A percentile compares a stretch with the other conserved stretches of the same genome.
Evolutionary conservation across 352 stramenopile species (phyloP).

Genomic region (Globisporangium okanoganense): DNA sequence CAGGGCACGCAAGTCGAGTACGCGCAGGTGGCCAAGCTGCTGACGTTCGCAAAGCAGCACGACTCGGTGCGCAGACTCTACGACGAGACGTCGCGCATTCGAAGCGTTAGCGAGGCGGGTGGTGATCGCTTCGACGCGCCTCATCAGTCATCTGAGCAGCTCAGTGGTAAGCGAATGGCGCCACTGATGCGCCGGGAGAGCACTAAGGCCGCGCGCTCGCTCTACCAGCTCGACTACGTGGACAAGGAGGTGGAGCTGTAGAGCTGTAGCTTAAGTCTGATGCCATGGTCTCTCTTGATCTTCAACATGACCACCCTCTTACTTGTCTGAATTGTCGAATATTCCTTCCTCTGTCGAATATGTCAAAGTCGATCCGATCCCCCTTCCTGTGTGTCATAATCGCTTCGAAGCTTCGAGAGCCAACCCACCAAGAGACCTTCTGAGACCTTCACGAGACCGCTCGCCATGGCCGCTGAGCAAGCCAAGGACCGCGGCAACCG

Average conservation of each 20-base stretch:
- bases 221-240: constrained; percentile 12
- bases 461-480: constrained; percentile 76
- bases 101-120: not conserved
- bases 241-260: constrained; percentile 7
- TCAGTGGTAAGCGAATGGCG: not conserved
- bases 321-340: too few relatives aligned
- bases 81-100: constrained; percentile 5
- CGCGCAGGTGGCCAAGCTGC: constrained; percentile 35
- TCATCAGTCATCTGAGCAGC: not conserved
- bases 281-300: too few relatives aligned
- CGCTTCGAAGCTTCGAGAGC: constrained; percentile 13
- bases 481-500: constrained; percentile 86
- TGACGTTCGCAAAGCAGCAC: constrained; percentile 24
- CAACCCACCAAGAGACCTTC: not conserved
- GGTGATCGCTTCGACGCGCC: not conserved
- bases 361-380: too few relatives aligned
- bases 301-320: too few relatives aligned
- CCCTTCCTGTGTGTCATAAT: not conserved
- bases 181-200: constrained; percentile 7
- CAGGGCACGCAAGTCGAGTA: constrained; percentile 41
- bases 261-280: too few relatives aligned
- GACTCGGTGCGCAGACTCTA: constrained; percentile 4
- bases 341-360: too few relatives aligned
- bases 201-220: constrained; percentile 7
- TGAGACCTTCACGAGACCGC: not conserved